Conservation (phyloP, 2,329 filamentous ascomycete genomes). For the Ophidiomyces ophidiicola region DNA sequence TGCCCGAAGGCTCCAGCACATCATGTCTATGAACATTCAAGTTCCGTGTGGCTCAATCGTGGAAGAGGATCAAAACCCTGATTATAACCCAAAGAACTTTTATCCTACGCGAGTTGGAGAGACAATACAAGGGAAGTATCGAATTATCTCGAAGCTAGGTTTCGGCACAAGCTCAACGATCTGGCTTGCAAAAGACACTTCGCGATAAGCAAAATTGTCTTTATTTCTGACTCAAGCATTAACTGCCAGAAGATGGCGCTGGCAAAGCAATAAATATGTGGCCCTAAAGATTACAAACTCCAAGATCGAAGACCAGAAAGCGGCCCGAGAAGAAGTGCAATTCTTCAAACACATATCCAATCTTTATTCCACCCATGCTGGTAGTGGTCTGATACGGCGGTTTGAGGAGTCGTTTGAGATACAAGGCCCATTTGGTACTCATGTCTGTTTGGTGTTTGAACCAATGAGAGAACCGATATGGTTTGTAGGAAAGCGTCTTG, state of each 20-base stretch:
- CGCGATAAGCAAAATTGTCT: not conserved
- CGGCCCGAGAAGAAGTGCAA: constrained; percentile 16
- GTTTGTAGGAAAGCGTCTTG: constrained; percentile 19
- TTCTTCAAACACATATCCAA: constrained; percentile 20
- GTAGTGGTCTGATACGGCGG: constrained; percentile 19
- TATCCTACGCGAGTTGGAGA: constrained; percentile 14
- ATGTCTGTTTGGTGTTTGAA: constrained; percentile 25
- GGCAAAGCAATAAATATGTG: constrained; percentile 6
- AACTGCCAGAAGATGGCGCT: constrained; percentile 1
- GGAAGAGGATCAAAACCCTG: constrained; percentile 9
- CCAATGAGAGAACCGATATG: constrained; percentile 26
- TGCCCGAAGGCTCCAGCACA: not conserved
- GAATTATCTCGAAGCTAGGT: constrained; percentile 27
- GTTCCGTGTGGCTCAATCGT: too few relatives aligned
- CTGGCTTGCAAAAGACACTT: constrained; percentile 21
- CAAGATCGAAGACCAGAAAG: not conserved
- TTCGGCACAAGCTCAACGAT: constrained; percentile 28
- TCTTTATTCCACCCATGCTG: constrained; percentile 19
- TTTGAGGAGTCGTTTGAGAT: constrained; percentile 20
- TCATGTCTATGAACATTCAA: not conserved
- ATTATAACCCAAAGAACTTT: constrained; percentile 14
- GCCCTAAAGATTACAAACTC: constrained; percentile 14
- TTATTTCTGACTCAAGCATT: not conserved
- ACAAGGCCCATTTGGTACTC: constrained; percentile 17
- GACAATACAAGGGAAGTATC: constrained; percentile 18